These are phyloP conservation scores for Leccinum glutinopallens DNA, from an alignment of 1,284 basidiomycete species.

Conservation along the genomic window DNA sequence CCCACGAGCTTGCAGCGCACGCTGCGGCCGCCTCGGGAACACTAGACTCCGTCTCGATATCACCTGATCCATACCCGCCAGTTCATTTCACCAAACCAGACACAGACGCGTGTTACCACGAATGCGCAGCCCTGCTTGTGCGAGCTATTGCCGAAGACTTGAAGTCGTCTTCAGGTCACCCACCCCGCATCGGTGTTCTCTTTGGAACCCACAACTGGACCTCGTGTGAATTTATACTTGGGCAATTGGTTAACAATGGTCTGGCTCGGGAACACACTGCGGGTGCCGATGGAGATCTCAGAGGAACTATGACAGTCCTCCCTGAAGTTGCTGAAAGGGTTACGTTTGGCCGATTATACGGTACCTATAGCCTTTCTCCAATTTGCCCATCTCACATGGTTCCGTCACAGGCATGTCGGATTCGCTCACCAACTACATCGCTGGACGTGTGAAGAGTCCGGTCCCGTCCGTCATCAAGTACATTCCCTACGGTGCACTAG, in stretches of 20 bases:
- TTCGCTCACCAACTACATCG: constrained; percentile 73
- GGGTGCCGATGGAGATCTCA: constrained; percentile 29
- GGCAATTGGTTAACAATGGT: constrained; percentile 58
- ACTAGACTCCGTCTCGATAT: constrained; percentile 43
- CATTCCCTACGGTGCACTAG: constrained; percentile 82
- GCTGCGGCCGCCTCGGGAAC: constrained; percentile 26
- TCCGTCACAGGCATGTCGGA: constrained; percentile 76
- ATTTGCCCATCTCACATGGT: not conserved
- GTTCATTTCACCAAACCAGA: constrained; percentile 72
- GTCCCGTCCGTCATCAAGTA: constrained; percentile 83
- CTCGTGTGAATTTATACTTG: constrained; percentile 63
- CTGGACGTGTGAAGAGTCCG: constrained; percentile 52
- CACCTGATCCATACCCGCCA: constrained; percentile 59
- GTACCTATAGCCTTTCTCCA: constrained; percentile 43
- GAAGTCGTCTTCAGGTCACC: constrained; percentile 10
- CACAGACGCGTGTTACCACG: constrained; percentile 83
- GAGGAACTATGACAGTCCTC: constrained; percentile 41
- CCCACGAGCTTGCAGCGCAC: constrained; percentile 68
- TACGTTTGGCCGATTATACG: constrained; percentile 83
- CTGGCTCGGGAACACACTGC: constrained; percentile 44
- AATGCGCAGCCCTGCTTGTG: constrained; percentile 65
- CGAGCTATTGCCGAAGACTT: constrained; percentile 47
- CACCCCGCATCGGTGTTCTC: constrained; percentile 64
- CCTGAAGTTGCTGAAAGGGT: constrained; percentile 69
- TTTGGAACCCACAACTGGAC: constrained; percentile 89